phyloP scores from a whole-genome alignment of 768 basidiomycete genomes.

The Leccinum uliginosum region DNA sequence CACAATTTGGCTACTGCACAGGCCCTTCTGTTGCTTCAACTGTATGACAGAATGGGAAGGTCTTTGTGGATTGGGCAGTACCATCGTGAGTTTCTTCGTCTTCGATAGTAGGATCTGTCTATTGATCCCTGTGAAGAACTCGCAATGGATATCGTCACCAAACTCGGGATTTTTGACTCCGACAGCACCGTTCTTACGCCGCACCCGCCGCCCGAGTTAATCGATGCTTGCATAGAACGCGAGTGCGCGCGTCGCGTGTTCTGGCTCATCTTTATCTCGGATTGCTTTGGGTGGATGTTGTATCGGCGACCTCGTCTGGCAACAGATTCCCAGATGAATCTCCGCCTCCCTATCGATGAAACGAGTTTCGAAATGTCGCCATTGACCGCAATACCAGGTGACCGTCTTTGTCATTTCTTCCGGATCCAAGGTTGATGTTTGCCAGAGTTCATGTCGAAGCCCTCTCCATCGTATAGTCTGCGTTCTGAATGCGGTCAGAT shows the following conservation, averaged over 20 bases:
- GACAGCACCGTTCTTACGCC: slow-evolving; percentile 59
- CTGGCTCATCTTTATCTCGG: slow-evolving; percentile 70
- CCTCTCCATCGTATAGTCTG: slow-evolving; percentile 51
- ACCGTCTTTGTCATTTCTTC: slow-evolving; percentile 1
- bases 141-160: slow-evolving; percentile 62
- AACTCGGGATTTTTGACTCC: slow-evolving; percentile 59
- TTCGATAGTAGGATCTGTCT: neutral
- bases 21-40: slow-evolving; percentile 67
- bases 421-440: slow-evolving; percentile 3
- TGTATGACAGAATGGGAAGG: slow-evolving; percentile 53
- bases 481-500: slow-evolving; percentile 66
- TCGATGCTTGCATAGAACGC: slow-evolving; percentile 60
- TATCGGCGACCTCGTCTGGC: slow-evolving; percentile 34
- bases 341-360: slow-evolving; percentile 77
- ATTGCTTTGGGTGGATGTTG: slow-evolving; percentile 40
- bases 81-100: slow-evolving; percentile 24
- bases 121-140: slow-evolving; percentile 40
- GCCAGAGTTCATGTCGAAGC: slow-evolving; percentile 65
- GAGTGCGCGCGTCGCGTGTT: slow-evolving; percentile 80
- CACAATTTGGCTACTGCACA: slow-evolving; percentile 70
- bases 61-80: slow-evolving; percentile 29
- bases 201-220: slow-evolving; percentile 54
- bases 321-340: slow-evolving; percentile 43
- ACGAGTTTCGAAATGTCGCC: slow-evolving; percentile 74
- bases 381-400: slow-evolving; percentile 32